These are phyloP conservation scores for Leishmania braziliensis DNA, from an alignment of 208 protist genomes.

Conservation along the genomic window DNA sequence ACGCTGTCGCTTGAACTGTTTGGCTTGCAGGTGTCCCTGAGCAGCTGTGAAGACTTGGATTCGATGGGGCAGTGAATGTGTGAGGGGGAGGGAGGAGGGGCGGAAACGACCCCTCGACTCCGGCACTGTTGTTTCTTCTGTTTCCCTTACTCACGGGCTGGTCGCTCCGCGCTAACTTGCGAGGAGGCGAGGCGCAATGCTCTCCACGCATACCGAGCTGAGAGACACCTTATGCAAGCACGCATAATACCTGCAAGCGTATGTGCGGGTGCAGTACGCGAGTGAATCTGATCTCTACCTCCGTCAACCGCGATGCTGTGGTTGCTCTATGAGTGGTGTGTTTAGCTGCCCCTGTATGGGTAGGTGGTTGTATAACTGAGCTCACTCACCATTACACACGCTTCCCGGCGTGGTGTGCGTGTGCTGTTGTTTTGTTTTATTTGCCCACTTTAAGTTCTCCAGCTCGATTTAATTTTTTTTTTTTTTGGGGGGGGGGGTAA, in stretches of 20 bases:
- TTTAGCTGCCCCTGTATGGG: not conserved
- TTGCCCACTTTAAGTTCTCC: not conserved
- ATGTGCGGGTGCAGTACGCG: not conserved
- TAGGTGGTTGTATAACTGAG: not conserved
- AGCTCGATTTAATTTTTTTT: not conserved
- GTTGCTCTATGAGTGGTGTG: not conserved
- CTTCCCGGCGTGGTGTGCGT: not conserved
- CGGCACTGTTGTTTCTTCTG: not conserved
- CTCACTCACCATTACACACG: not conserved
- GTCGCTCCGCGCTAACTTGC: not conserved
- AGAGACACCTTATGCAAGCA: not conserved
- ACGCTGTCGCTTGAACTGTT: constrained; percentile 57
- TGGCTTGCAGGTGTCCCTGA: constrained; percentile 58
- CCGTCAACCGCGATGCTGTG: not conserved
- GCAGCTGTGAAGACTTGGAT: constrained; percentile 83
- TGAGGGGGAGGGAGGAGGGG: not conserved
- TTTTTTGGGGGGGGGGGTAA: too few species aligned
- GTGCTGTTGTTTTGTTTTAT: not conserved
- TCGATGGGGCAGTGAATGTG: constrained; percentile 12
- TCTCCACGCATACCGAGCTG: not conserved
- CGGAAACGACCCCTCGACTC: not conserved
- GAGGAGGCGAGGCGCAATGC: not conserved
- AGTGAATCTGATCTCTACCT: not conserved
- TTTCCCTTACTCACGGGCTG: too few species aligned
- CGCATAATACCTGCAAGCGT: not conserved